A percentile compares a stretch with the other conserved stretches of the same genome.
Conservation (phyloP, 1,139 yeast species). For the Citeromyces hawaiiensis region DNA sequence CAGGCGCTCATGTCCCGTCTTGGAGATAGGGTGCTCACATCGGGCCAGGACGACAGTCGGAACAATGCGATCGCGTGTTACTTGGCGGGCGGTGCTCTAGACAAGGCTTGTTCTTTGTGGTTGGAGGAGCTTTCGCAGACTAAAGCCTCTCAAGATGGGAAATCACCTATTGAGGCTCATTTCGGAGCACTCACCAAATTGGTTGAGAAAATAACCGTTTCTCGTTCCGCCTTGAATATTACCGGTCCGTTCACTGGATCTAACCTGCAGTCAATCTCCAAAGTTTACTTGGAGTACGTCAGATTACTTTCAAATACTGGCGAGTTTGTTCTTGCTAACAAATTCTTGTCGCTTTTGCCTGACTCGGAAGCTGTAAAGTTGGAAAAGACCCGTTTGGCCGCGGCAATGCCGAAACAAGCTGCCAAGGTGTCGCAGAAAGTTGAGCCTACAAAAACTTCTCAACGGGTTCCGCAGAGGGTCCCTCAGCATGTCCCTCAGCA, state of each 20-base stretch:
- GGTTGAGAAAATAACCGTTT: slow-evolving; percentile 73
- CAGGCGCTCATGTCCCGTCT: slow-evolving; percentile 47
- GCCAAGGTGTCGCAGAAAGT: not conserved
- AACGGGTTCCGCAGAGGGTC: not conserved
- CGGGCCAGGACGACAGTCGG: slow-evolving; percentile 26
- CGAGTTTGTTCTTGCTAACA: slow-evolving; percentile 68
- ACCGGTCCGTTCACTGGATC: slow-evolving; percentile 30
- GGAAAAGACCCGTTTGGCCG: slow-evolving; percentile 2
- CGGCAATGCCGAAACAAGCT: slow-evolving; percentile 1
- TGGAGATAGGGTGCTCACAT: slow-evolving; percentile 56
- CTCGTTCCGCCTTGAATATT: slow-evolving; percentile 39
- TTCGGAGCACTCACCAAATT: slow-evolving; percentile 70
- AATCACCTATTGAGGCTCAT: slow-evolving; percentile 57
- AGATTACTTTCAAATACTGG: slow-evolving; percentile 74
- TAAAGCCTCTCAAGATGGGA: slow-evolving; percentile 38
- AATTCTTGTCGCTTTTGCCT: slow-evolving; percentile 60
- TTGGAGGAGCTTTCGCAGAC: slow-evolving; percentile 51
- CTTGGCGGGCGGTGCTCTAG: slow-evolving; percentile 71
- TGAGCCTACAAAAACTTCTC: not conserved
- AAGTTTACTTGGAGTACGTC: slow-evolving; percentile 64
- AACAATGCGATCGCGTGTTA: slow-evolving; percentile 69
- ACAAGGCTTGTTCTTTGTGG: slow-evolving; percentile 77
- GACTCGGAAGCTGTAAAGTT: slow-evolving; percentile 28
- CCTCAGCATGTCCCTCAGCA: not conserved
- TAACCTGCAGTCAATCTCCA: slow-evolving; percentile 37